These are phyloP conservation scores for Pyrenophora graminea DNA, from an alignment of 2,329 filamentous ascomycete species.

Conservation along the genomic window DNA sequence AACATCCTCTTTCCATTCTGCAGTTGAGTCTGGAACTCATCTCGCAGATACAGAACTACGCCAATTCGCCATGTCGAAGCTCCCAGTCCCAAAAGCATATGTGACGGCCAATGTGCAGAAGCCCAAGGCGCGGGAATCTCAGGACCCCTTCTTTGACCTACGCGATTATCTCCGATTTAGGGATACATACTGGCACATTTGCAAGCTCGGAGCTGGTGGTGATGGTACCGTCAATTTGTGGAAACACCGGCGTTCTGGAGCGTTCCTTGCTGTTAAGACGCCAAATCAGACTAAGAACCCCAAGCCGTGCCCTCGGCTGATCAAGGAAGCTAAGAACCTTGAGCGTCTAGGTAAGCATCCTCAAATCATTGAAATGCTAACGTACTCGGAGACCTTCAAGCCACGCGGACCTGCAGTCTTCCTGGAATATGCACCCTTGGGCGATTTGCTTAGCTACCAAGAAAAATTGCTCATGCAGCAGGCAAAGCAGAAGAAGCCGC, in stretches of 20 bases:
- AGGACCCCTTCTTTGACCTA: not conserved
- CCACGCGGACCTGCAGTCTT: constrained; percentile 21
- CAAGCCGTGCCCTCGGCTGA: not conserved
- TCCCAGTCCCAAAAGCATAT: too few relatives aligned
- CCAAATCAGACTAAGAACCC: not conserved
- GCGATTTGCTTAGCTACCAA: constrained; percentile 18
- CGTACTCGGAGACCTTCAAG: constrained; percentile 4
- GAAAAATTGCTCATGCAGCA: constrained; percentile 6
- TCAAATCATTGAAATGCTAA: constrained; percentile 18
- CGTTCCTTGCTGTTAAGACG: constrained; percentile 6
- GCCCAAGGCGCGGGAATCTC: too few relatives aligned
- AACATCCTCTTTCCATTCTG: not conserved
- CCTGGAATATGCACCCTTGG: constrained; percentile 23
- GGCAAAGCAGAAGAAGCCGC: not conserved
- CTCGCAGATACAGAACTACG: too few relatives aligned
- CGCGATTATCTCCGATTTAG: not conserved
- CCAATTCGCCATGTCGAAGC: too few relatives aligned
- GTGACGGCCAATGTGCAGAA: too few relatives aligned
- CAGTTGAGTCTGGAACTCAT: not conserved
- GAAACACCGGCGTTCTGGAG: not conserved
- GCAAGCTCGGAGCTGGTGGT: constrained; percentile 9
- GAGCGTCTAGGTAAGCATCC: constrained; percentile 7
- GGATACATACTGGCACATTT: not conserved
- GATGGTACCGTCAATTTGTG: constrained; percentile 15
- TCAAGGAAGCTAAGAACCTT: constrained; percentile 1